Conservation (phyloP, 176 grass and related monocot species). For the Pharus latifolius region DNA sequence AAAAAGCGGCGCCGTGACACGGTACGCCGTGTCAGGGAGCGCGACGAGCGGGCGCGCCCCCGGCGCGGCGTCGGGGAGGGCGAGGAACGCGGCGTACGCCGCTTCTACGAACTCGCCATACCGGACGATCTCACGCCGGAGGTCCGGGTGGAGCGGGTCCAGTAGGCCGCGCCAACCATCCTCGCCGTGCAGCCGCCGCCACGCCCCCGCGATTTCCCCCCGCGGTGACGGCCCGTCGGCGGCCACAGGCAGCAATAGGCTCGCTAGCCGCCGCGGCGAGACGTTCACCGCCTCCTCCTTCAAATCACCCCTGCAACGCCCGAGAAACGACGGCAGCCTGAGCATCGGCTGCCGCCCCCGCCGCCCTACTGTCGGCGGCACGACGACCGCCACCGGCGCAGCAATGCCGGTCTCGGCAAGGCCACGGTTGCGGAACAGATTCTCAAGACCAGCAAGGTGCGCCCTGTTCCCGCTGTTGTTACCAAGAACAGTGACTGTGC, state of each 20-base stretch:
- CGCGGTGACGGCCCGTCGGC: constrained; percentile 34
- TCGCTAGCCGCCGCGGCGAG: constrained; percentile 26
- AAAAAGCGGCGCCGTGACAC: constrained; percentile 41
- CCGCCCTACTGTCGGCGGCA: not conserved
- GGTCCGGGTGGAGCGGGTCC: constrained; percentile 47
- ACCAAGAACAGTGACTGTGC: too few relatives aligned
- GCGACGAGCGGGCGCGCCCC: not conserved
- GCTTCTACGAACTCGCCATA: constrained; percentile 57
- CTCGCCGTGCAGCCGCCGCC: constrained; percentile 31
- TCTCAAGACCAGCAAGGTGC: constrained; percentile 37
- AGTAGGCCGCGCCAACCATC: constrained; percentile 38
- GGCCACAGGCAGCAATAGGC: constrained; percentile 23
- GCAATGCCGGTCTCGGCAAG: not conserved
- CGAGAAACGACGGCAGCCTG: constrained; percentile 34
- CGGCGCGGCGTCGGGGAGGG: constrained; percentile 27
- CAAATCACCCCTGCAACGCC: not conserved
- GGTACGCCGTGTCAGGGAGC: constrained; percentile 36
- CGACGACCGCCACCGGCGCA: not conserved
- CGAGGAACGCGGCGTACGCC: constrained; percentile 42
- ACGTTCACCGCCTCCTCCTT: not conserved
- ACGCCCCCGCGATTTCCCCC: constrained; percentile 26
- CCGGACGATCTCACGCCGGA: constrained; percentile 56
- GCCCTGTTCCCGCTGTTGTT: not conserved
- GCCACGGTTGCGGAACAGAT: constrained; percentile 32
- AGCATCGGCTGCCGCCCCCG: constrained; percentile 18